A percentile compares a stretch with the other conserved stretches of the same genome.
Conservation (phyloP, 2,329 filamentous ascomycete species). For the Passalora sequoiae region DNA sequence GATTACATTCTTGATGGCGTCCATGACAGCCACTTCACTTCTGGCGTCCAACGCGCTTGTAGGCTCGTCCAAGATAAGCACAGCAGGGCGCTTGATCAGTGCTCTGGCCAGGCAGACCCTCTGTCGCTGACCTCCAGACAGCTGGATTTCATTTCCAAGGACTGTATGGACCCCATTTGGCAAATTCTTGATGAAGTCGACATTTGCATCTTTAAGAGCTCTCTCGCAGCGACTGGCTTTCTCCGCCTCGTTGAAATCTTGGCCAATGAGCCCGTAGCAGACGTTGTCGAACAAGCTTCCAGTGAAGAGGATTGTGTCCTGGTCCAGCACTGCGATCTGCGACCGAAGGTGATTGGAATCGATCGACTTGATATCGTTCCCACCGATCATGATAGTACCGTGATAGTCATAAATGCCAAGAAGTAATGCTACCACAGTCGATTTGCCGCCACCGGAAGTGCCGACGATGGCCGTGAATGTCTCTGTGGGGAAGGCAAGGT, state of each 20-base stretch:
- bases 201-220: conserved; percentile 36
- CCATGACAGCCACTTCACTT: conserved; percentile 41
- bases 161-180: conserved; percentile 43
- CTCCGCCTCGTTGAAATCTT: conserved; percentile 23
- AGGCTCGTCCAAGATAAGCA: conserved; percentile 46
- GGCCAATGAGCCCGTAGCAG: conserved; percentile 33
- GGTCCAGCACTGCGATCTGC: conserved; percentile 42
- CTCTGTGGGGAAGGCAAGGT: conserved; percentile 35
- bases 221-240: conserved; percentile 25
- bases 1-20: conserved; percentile 40
- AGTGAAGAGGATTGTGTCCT: conserved; percentile 44
- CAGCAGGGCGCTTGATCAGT: conserved; percentile 41
- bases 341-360: conserved; percentile 36
- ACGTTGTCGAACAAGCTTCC: conserved; percentile 45
- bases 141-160: conserved; percentile 40
- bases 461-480: conserved; percentile 43
- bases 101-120: conserved; percentile 45
- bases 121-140: conserved; percentile 46
- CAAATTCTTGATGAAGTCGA: conserved; percentile 44
- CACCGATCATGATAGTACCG: conserved; percentile 38
- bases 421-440: conserved; percentile 41
- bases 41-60: conserved; percentile 44
- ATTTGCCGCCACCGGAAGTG: conserved; percentile 43
- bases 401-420: conserved; percentile 41
- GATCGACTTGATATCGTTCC: conserved; percentile 37